phyloP scores from a whole-genome alignment of 257 asterid species.

The Solanum piurae region DNA sequence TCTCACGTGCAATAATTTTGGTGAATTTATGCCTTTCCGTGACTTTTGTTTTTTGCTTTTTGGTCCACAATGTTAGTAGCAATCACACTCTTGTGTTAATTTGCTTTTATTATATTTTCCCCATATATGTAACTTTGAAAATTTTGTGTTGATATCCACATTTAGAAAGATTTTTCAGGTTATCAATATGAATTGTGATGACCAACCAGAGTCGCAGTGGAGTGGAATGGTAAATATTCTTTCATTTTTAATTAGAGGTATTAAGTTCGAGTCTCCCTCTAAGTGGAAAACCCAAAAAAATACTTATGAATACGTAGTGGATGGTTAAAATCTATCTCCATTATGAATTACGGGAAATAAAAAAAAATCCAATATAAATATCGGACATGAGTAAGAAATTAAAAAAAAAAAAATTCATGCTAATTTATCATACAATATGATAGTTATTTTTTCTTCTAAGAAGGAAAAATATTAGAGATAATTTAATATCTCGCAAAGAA shows the following conservation, averaged over 20 bases:
- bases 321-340: accelerated
- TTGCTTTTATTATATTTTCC: neutral
- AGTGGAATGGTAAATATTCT: accelerated
- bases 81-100: neutral
- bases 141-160: neutral
- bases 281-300: too few species aligned
- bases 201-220: accelerated
- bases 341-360: neutral
- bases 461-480: neutral
- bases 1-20: neutral
- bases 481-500: neutral
- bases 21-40: neutral
- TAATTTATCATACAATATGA: neutral
- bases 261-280: neutral
- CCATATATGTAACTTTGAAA: neutral
- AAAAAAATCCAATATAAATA: neutral
- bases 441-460: neutral
- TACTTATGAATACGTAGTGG: accelerated
- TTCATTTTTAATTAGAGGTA: neutral
- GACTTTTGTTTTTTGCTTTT: neutral
- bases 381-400: neutral
- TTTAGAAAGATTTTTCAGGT: neutral
- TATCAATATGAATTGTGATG: neutral
- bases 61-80: neutral
- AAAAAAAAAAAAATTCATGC: neutral